phyloP scores from a whole-genome alignment of 352 stramenopile species.

The Phytophthora boehmeriae region DNA sequence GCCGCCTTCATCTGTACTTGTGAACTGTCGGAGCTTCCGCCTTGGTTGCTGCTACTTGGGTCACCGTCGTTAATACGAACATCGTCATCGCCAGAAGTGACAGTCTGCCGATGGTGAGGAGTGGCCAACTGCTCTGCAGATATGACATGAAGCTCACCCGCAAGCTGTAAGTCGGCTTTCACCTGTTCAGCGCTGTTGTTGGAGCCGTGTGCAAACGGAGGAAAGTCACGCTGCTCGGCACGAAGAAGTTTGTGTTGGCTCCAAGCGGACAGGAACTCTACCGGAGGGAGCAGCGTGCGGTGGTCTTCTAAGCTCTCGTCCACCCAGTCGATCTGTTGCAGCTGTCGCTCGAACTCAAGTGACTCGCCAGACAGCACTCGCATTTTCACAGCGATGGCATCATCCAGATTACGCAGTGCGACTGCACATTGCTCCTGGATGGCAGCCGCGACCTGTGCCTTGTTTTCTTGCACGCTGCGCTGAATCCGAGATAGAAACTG shows the following conservation, averaged over 20 bases:
- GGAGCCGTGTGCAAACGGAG: constrained; percentile 30
- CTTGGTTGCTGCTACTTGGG: constrained; percentile 6
- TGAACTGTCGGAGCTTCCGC: constrained; percentile 1
- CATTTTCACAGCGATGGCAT: constrained; percentile 52
- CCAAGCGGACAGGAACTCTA: constrained; percentile 75
- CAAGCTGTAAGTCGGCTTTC: constrained; percentile 63
- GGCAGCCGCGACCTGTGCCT: constrained; percentile 44
- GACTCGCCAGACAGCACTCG: constrained; percentile 57
- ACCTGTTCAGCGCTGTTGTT: constrained; percentile 52
- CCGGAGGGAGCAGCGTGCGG: constrained; percentile 40
- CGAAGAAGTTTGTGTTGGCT: constrained; percentile 72
- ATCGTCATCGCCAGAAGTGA: constrained; percentile 12
- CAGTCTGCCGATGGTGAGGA: constrained; percentile 8
- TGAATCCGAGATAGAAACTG: constrained; percentile 42
- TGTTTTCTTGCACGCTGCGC: constrained; percentile 45
- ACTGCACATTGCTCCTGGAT: constrained; percentile 61
- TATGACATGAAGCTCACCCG: constrained; percentile 61
- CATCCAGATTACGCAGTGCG: constrained; percentile 49
- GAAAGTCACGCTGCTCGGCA: constrained; percentile 70
- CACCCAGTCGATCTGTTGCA: constrained; percentile 78
- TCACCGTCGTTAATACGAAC: constrained; percentile 4
- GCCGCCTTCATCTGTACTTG: constrained; percentile 23
- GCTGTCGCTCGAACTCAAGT: constrained; percentile 65
- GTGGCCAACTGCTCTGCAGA: constrained; percentile 34
- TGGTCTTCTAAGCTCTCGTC: constrained; percentile 63